Percentiles rank a stretch among this genome's conserved stretches.
These are phyloP conservation scores for Phytopythium delawarense DNA, from an alignment of 352 stramenopile genomes.

Conservation along the genomic window DNA sequence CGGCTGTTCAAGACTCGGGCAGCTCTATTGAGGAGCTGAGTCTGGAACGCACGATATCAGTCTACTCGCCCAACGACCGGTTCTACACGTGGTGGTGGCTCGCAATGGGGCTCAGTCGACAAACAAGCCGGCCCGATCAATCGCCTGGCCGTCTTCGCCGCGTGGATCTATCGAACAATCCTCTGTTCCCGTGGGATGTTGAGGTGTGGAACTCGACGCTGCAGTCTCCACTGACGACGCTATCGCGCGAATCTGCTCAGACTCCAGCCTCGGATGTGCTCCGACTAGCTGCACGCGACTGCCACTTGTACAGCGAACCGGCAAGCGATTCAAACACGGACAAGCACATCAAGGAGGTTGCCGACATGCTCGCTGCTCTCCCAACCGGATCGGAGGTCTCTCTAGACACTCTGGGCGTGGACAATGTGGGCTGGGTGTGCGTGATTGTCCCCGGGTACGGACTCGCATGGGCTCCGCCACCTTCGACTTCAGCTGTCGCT, in stretches of 20 bases:
- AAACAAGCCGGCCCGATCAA: background rate
- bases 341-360: background rate
- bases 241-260: background rate
- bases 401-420: background rate
- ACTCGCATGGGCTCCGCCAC: background rate
- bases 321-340: background rate
- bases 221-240: background rate
- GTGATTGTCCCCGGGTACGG: slow-evolving; percentile 7
- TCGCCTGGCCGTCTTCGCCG: background rate
- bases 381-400: background rate
- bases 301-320: background rate
- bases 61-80: background rate
- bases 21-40: slow-evolving; percentile 1
- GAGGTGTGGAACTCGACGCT: background rate
- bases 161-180: slow-evolving; percentile 8
- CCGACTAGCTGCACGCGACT: background rate
- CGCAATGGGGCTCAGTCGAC: slow-evolving; percentile 3
- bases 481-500: background rate
- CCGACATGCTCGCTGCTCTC: background rate
- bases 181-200: slow-evolving; percentile 1
- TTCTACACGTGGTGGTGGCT: slow-evolving; percentile 4
- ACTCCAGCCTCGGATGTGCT: background rate
- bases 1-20: slow-evolving; percentile 14
- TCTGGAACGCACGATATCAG: background rate
- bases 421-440: slow-evolving; percentile 2